Conservation (phyloP, 2,329 filamentous ascomycete species). For the Elsinoe ampelina region DNA sequence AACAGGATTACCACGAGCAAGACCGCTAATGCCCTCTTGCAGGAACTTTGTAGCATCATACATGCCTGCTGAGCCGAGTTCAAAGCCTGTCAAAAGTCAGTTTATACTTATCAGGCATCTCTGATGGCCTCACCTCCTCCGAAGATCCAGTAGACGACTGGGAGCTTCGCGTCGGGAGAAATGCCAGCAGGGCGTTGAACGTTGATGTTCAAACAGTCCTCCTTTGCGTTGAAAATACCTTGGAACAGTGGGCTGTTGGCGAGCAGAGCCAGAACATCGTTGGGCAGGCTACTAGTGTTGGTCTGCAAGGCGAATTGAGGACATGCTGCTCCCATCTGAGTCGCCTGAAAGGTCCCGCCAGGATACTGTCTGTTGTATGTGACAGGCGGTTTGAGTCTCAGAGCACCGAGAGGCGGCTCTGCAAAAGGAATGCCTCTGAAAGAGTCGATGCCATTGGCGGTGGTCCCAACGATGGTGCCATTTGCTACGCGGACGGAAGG, state of each 20-base stretch:
- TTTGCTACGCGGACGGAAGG: constrained; percentile 48
- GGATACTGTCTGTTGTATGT: constrained; percentile 44
- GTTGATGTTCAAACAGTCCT: constrained; percentile 37
- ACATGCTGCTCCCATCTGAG: constrained; percentile 51
- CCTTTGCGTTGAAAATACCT: constrained; percentile 27
- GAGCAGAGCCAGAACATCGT: constrained; percentile 30
- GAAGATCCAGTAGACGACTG: constrained; percentile 42
- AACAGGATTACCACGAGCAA: constrained; percentile 49
- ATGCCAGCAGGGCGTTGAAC: constrained; percentile 34
- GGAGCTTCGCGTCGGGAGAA: constrained; percentile 31
- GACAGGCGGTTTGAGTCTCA: constrained; percentile 62
- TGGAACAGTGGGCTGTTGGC: constrained; percentile 34
- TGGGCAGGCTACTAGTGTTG: constrained; percentile 27
- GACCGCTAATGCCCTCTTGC: constrained; percentile 29
- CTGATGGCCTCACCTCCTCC: constrained; percentile 27
- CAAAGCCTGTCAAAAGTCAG: constrained; percentile 24
- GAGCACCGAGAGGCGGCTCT: constrained; percentile 53
- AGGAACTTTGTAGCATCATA: constrained; percentile 36
- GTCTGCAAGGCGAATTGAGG: constrained; percentile 55
- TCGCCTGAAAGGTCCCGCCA: constrained; percentile 51
- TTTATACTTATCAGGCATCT: not conserved
- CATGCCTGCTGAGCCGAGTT: constrained; percentile 30
- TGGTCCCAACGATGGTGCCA: constrained; percentile 48
- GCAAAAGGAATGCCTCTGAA: constrained; percentile 72
- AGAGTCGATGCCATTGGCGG: constrained; percentile 46